Conservation (phyloP, 768 basidiomycete genomes). For the Leccinum subgranulosum region DNA sequence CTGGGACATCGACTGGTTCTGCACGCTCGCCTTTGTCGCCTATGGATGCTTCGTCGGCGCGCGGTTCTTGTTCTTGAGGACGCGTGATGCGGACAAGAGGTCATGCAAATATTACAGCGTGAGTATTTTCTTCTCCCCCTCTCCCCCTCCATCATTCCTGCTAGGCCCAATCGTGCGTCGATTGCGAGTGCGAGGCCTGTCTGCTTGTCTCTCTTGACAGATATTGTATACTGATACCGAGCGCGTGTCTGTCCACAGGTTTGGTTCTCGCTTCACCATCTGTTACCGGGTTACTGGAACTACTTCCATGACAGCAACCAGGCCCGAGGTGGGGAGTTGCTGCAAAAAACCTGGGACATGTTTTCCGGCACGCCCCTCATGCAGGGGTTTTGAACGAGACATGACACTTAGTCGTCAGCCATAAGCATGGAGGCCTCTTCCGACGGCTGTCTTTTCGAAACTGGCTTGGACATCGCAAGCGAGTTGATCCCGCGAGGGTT, state of each 20-base stretch:
- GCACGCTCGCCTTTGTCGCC: conserved; percentile 25
- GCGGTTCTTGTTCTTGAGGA: conserved; percentile 30
- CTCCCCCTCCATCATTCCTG: background rate
- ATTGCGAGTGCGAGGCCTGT: background rate
- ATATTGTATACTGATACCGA: background rate
- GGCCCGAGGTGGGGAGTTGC: conserved; percentile 15
- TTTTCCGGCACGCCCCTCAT: conserved; percentile 15
- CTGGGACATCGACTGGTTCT: conserved; percentile 35
- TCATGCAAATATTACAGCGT: conserved; percentile 40
- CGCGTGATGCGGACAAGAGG: conserved; percentile 29
- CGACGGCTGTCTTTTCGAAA: background rate
- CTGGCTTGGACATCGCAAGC: background rate
- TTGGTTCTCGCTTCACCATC: conserved; percentile 35
- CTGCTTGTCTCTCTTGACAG: background rate
- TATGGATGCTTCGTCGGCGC: conserved; percentile 35
- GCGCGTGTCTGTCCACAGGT: conserved; percentile 13
- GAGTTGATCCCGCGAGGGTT: background rate
- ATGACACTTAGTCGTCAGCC: background rate
- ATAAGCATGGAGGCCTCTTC: background rate
- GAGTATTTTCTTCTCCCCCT: conserved; percentile 5
- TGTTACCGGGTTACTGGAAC: conserved; percentile 37
- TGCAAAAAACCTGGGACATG: conserved; percentile 18
- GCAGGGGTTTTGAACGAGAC: conserved; percentile 2
- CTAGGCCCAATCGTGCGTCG: background rate
- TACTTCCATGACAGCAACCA: conserved; percentile 22